Conservation (phyloP, 2,329 filamentous ascomycete species). For the Ophiostoma montium region DNA sequence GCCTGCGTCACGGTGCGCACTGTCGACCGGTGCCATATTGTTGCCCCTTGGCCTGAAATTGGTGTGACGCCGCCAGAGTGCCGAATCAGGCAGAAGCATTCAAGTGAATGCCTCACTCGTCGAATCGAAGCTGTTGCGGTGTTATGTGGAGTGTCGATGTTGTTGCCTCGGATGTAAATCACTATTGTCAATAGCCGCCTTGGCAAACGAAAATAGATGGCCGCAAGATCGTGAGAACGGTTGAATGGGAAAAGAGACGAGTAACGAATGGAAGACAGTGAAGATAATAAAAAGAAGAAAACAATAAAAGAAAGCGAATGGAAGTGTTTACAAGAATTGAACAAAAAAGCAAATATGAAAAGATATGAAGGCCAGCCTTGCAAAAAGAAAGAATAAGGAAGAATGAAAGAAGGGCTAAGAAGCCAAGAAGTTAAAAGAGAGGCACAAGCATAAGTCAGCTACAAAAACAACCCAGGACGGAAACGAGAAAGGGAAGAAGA, state of each 20-base stretch:
- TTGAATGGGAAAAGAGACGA: background rate
- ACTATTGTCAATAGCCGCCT: no score
- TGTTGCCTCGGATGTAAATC: background rate
- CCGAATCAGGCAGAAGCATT: conserved; percentile 5
- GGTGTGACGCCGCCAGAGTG: conserved; percentile 12
- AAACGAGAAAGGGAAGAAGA: conserved; percentile 1
- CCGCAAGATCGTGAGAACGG: no score
- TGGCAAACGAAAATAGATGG: background rate
- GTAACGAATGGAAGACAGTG: background rate
- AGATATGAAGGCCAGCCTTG: conserved; percentile 16
- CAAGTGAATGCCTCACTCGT: conserved; percentile 1
- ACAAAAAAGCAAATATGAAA: conserved; percentile 7
- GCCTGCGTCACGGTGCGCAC: conserved; percentile 6
- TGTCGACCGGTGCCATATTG: conserved; percentile 18
- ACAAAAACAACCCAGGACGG: conserved; percentile 5
- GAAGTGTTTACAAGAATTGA: background rate
- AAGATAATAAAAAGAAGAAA: conserved; percentile 4
- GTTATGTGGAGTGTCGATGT: background rate
- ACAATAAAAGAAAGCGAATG: background rate
- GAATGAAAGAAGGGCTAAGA: conserved; percentile 7
- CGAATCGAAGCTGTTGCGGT: background rate
- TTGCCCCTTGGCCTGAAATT: conserved; percentile 15
- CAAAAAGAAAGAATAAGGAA: background rate
- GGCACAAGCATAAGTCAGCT: no score
- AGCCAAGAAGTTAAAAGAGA: background rate